Percentiles rank a stretch among this genome's conserved stretches.
Conservation (phyloP, 2,329 filamentous ascomycete species). For the Pseudocercospora vitis region DNA sequence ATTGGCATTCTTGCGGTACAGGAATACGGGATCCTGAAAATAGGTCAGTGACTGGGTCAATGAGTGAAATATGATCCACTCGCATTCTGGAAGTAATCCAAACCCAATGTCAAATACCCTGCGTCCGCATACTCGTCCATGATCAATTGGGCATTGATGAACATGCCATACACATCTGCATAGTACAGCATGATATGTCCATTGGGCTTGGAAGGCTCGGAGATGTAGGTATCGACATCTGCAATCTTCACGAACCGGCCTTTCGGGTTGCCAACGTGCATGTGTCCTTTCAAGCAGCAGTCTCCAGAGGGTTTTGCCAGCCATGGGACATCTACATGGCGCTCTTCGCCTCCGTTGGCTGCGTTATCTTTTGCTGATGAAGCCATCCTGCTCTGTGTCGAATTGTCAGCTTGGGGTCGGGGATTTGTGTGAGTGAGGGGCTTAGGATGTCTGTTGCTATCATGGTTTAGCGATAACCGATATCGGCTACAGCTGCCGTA, state of each 20-base stretch:
- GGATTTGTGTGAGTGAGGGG: neutral
- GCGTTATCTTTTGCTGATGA: conserved; percentile 9
- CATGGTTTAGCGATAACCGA: neutral
- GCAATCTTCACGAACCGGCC: conserved; percentile 24
- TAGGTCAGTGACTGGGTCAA: neutral
- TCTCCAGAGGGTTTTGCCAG: conserved; percentile 24
- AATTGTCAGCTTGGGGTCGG: neutral
- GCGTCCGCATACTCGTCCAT: conserved; percentile 28
- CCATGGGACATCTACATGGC: conserved; percentile 22
- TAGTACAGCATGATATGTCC: conserved; percentile 28
- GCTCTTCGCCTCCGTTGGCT: conserved; percentile 1
- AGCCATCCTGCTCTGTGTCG: neutral
- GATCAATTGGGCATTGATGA: conserved; percentile 27
- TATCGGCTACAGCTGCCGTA: neutral
- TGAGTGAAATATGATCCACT: neutral
- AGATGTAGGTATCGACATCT: conserved; percentile 29
- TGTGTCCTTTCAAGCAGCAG: conserved; percentile 28
- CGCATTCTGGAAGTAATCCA: conserved; percentile 30
- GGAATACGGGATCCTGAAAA: conserved; percentile 23
- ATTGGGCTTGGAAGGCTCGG: conserved; percentile 16
- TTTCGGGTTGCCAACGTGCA: conserved; percentile 25
- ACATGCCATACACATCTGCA: conserved; percentile 29
- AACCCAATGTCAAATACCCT: conserved; percentile 23
- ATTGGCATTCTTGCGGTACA: conserved; percentile 32
- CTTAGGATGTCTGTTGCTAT: neutral